Conservation (phyloP, 2,329 filamentous ascomycete genomes). For the Fusarium solani-melongenae region DNA sequence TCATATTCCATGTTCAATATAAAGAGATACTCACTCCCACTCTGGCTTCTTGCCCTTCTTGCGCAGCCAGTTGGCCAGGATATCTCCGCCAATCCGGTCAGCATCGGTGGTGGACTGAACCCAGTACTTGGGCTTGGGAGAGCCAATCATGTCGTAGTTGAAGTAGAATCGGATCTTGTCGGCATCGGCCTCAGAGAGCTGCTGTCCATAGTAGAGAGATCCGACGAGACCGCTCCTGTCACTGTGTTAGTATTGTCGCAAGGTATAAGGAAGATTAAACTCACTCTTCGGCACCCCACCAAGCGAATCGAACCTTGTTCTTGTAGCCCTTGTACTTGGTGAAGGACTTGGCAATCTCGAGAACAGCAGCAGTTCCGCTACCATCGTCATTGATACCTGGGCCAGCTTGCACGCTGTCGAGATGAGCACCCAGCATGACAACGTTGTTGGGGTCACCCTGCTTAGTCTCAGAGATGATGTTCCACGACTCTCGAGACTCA, state of each 20-base stretch:
- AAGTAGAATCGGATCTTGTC: constrained; percentile 74
- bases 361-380: constrained; percentile 51
- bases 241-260: constrained; percentile 12
- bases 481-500: constrained; percentile 53
- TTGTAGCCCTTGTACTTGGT: constrained; percentile 52
- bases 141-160: constrained; percentile 78
- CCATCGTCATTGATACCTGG: constrained; percentile 57
- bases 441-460: constrained; percentile 56
- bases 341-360: constrained; percentile 53
- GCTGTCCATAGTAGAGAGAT: constrained; percentile 54
- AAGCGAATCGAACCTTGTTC: constrained; percentile 57
- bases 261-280: not conserved
- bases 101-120: constrained; percentile 55
- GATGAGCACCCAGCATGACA: constrained; percentile 55
- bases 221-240: constrained; percentile 54
- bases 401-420: constrained; percentile 54
- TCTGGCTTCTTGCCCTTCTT: constrained; percentile 48
- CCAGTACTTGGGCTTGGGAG: constrained; percentile 51
- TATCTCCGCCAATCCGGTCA: constrained; percentile 50
- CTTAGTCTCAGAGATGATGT: constrained; percentile 57
- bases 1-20: accelerated
- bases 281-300: constrained; percentile 58
- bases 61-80: constrained; percentile 50
- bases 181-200: constrained; percentile 50
- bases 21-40: constrained; percentile 41